phyloP scores from a whole-genome alignment of 225 moss, liverwort and hornwort species.

The Bryum argenteum region DNA sequence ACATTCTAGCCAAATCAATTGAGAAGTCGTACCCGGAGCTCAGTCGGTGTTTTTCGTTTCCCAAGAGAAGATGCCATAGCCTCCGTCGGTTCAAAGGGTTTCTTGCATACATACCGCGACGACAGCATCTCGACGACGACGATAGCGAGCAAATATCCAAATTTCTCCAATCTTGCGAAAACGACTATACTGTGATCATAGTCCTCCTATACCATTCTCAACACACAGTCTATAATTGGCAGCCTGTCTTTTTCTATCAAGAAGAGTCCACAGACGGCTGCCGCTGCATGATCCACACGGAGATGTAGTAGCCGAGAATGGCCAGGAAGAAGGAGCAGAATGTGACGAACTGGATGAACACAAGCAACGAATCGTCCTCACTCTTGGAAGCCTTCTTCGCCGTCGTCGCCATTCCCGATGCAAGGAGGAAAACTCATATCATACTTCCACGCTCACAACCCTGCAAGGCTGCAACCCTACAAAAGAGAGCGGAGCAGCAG shows the following conservation, averaged over 20 bases:
- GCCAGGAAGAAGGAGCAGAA: slow-evolving; percentile 34
- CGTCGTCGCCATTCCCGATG: slow-evolving; percentile 14
- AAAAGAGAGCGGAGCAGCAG: background rate
- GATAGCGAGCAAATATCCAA: background rate
- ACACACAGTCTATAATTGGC: background rate
- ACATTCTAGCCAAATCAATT: background rate
- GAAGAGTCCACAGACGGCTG: slow-evolving; percentile 8
- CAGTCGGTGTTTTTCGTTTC: slow-evolving; percentile 60
- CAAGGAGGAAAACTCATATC: background rate
- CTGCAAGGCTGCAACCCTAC: slow-evolving; percentile 1
- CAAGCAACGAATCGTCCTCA: slow-evolving; percentile 32
- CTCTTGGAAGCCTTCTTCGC: slow-evolving; percentile 11
- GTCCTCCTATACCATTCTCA: background rate
- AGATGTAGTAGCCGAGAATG: slow-evolving; percentile 27
- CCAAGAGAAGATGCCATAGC: slow-evolving; percentile 56
- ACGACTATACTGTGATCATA: background rate
- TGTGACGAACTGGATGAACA: slow-evolving; percentile 29
- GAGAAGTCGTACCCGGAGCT: slow-evolving; percentile 49
- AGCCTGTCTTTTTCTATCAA: background rate
- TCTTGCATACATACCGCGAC: slow-evolving; percentile 52
- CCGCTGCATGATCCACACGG: slow-evolving; percentile 26
- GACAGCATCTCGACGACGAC: slow-evolving; percentile 54
- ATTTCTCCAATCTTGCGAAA: no score
- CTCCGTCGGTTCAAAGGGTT: slow-evolving; percentile 46
- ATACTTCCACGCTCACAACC: background rate